Base-by-base conservation (phyloP, 2,329 filamentous ascomycete species). In the Curvularia eragrostidis region DNA sequence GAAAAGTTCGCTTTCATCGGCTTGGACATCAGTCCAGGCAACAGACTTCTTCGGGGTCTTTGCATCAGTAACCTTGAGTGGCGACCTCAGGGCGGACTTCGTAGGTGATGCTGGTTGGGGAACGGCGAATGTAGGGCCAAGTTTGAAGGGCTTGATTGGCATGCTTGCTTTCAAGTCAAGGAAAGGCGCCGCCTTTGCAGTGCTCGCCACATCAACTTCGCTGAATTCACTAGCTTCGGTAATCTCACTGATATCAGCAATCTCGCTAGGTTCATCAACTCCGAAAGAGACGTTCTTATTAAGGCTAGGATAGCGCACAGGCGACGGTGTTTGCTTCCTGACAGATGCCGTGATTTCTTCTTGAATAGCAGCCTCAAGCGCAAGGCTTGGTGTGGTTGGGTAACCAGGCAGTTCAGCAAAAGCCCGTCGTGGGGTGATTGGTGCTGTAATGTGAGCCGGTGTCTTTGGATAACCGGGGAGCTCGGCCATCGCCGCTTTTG, bases 21-120 rank as follows among this genome's bases (percentile, higher is more conserved):
- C 52, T 19, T 55, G 62, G 10, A 69, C 63, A 2, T 68, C 59
- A 12, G 55, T 58, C 71, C 71, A 77, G 12, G 69, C 74, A 10
- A 77, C 75, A 19, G 67, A 65, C 63, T 77, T 77, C 69, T 77
- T 77, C 1, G 73, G 73, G 9, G 73, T 71, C 60, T 73, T 73
- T 0, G 65, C 47, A 13, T 66, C 65, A 10, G 59, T 58, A 18
- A 26, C 43, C 60, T 73, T 77, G 52, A 73, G 59, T 15, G 75
- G 75, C n/a, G 75, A 77, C 28, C 73, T 71, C 2, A 77, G 60
- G 10, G 75, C 66, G 13, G 75, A 77, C 60, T 73, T 73, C 43
- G 63, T 65, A 4, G 70, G 69, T 10, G 70, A 73, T 12, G 56
- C 61, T 4, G 61, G 55, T 8, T 61, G 56, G 13, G 59, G 58